Base-by-base conservation (phyloP, 371 early-diverging fungal species). In the Apophysomyces elegans region DNA sequence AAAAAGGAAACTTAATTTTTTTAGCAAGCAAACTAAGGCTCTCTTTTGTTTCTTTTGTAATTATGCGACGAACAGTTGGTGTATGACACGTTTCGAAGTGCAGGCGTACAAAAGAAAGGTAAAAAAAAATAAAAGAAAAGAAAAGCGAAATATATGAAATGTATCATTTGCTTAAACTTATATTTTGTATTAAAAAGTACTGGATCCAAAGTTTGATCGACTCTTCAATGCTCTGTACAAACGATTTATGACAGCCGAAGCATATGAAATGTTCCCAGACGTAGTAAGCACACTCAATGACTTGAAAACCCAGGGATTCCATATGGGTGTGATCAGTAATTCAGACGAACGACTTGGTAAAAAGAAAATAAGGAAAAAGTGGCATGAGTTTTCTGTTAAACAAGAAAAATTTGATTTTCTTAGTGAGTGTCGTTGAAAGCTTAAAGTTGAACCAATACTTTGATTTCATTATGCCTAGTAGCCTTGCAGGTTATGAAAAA, bases 261-360 rank as follows among this genome's bases (percentile, higher is more conserved):
- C 68, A 7, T 72, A 72, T 47, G 62, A 68, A 12, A 38, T 39
- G 21, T 72, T 68, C 26, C 62, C 58, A 14, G 72, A 72, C 45
- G 66, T 65, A 13, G n/a, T 59, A 1, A 45, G 47, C n/a, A 64
- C 67, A 12, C 37, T 72, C 8, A 18, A 38, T 43, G 46, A 63
- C 37, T 46, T 72, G 7, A 65, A 65, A 45, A 26, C 50, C 7
- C 58, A 58, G 11, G 65, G 61, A 7, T 54, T 72, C 12, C 37
- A 47, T 14, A 64, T 68, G 37, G 72, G 68, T 39, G 61, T 72
- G 9, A 65, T 72, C 58, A 68, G 68, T 38, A 72, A 72, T 44
- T 65, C 68, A 5, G 72, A 72, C 36, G 72, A 72, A 43, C 62
- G 72, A 26, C 36, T 68, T 5, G 46, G 72, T 72, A 65, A 37